phyloP scores from a whole-genome alignment of 2,329 filamentous ascomycete species.

The Byssochlamys sp. region DNA sequence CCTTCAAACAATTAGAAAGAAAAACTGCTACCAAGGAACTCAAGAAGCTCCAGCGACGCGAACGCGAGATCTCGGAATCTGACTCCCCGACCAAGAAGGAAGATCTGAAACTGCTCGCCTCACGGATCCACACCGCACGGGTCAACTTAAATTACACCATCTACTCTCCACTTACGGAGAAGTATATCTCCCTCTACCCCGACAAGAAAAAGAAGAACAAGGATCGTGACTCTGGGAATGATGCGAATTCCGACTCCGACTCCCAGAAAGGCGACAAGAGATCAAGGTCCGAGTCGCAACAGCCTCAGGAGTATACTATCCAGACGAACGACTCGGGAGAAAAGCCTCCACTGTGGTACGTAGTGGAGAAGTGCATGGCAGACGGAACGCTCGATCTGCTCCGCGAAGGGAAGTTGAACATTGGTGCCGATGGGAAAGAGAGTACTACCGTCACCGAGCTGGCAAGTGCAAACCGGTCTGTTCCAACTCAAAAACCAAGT shows the following conservation, averaged over 20 bases:
- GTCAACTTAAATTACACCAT: conserved; percentile 55
- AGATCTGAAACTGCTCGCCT: conserved; percentile 17
- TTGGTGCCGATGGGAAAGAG: conserved; percentile 11
- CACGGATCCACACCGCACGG: conserved; percentile 39
- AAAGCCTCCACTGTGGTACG: conserved; percentile 36
- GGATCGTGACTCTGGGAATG: conserved; percentile 5
- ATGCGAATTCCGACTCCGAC: conserved; percentile 11
- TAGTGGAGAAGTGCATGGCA: conserved; percentile 36
- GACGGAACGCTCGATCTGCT: conserved; percentile 34
- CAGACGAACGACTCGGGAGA: not conserved
- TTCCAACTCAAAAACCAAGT: conserved; percentile 3
- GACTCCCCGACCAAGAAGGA: conserved; percentile 20
- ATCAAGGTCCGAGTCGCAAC: not conserved
- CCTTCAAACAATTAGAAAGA: conserved; percentile 20
- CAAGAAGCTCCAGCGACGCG: conserved; percentile 25
- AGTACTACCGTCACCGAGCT: not conserved
- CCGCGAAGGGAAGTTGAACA: conserved; percentile 31
- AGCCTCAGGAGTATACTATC: not conserved
- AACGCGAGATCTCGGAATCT: conserved; percentile 28
- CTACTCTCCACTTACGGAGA: conserved; percentile 51
- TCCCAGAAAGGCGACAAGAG: conserved; percentile 12
- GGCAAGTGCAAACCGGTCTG: not conserved
- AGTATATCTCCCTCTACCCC: conserved; percentile 50
- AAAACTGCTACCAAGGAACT: conserved; percentile 34
- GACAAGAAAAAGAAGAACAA: conserved; percentile 22